Conservation (phyloP, 345 rosid species). For the Brassica incana region DNA sequence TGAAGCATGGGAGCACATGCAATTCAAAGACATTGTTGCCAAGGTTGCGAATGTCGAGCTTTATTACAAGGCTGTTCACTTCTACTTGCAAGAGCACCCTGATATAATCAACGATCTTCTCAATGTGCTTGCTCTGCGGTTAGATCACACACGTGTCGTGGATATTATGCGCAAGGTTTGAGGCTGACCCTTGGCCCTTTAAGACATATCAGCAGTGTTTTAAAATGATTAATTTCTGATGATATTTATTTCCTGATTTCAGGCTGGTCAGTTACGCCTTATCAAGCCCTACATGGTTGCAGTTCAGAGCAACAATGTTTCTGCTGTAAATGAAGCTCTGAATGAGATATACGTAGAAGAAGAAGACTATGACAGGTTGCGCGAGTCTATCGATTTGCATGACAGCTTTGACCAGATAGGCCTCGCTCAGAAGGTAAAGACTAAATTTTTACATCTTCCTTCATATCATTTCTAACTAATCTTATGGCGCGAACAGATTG, state of each 20-base stretch:
- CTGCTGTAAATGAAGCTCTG: constrained; percentile 95
- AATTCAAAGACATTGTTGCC: constrained; percentile 88
- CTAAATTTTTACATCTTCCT: constrained; percentile 1
- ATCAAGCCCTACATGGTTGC: constrained; percentile 98
- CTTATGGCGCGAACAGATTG: constrained; percentile 56
- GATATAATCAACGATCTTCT: constrained; percentile 94
- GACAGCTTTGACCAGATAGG: constrained; percentile 95
- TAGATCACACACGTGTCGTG: constrained; percentile 96
- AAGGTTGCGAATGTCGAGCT: constrained; percentile 99
- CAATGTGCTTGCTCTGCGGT: constrained; percentile 91
- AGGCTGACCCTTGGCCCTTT: background rate
- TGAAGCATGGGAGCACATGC: constrained; percentile 99
- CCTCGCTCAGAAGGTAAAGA: constrained; percentile 82
- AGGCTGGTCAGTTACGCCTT: constrained; percentile 95
- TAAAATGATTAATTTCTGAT: constrained; percentile 9
- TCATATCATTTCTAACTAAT: background rate
- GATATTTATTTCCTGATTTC: constrained; percentile 25
- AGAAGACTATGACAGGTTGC: constrained; percentile 94
- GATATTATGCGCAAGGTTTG: constrained; percentile 96
- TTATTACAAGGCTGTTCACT: constrained; percentile 97
- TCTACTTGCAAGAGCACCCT: constrained; percentile 98
- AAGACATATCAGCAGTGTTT: constrained; percentile 3
- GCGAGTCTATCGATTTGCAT: constrained; percentile 88
- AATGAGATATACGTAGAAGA: constrained; percentile 94
- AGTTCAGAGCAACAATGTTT: constrained; percentile 92